Conservation (phyloP, 2,329 filamentous ascomycete genomes). For the Epichloe sylvatica region DNA sequence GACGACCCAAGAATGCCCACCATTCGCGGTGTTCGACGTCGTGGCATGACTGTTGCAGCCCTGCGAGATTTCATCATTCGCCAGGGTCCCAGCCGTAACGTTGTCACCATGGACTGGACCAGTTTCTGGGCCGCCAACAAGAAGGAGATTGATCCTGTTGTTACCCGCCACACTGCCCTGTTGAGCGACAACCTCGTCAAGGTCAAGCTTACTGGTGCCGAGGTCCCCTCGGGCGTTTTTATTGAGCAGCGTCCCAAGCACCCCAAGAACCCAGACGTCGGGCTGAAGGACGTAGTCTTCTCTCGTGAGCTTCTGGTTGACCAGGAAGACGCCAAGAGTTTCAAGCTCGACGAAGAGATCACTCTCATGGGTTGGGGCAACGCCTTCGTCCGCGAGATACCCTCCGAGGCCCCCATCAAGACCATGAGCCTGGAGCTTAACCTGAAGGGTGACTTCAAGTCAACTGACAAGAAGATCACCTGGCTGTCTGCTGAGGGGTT, state of each 20-base stretch:
- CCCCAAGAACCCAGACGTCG: slow-evolving; percentile 74
- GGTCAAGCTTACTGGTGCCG: slow-evolving; percentile 53
- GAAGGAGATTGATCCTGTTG: slow-evolving; percentile 67
- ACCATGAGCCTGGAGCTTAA: slow-evolving; percentile 73
- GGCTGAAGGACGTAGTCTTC: slow-evolving; percentile 73
- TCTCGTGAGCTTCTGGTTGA: slow-evolving; percentile 66
- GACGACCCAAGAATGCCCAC: slow-evolving; percentile 81
- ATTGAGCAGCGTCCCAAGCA: slow-evolving; percentile 73
- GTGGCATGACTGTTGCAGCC: slow-evolving; percentile 66
- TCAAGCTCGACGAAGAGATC: slow-evolving; percentile 77
- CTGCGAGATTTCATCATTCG: slow-evolving; percentile 73
- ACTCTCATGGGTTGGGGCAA: slow-evolving; percentile 97
- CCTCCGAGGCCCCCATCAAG: slow-evolving; percentile 45
- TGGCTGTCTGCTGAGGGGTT: slow-evolving; percentile 72
- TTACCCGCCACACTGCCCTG: slow-evolving; percentile 61
- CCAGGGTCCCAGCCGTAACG: slow-evolving; percentile 72
- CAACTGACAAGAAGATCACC: slow-evolving; percentile 91
- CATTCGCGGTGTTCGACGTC: slow-evolving; percentile 62
- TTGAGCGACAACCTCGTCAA: slow-evolving; percentile 56
- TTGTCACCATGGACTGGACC: slow-evolving; percentile 74
- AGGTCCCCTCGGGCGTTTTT: slow-evolving; percentile 47
- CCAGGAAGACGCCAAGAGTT: slow-evolving; percentile 70
- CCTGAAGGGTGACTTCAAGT: slow-evolving; percentile 83
- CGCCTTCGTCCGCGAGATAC: slow-evolving; percentile 59
- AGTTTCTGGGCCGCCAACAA: slow-evolving; percentile 63